A percentile compares a stretch with the other conserved stretches of the same genome.
Evolutionary conservation across 495 filamentous ascomycete genomes (phyloP).

Genomic region (Penicillium macrosclerotiorum): DNA sequence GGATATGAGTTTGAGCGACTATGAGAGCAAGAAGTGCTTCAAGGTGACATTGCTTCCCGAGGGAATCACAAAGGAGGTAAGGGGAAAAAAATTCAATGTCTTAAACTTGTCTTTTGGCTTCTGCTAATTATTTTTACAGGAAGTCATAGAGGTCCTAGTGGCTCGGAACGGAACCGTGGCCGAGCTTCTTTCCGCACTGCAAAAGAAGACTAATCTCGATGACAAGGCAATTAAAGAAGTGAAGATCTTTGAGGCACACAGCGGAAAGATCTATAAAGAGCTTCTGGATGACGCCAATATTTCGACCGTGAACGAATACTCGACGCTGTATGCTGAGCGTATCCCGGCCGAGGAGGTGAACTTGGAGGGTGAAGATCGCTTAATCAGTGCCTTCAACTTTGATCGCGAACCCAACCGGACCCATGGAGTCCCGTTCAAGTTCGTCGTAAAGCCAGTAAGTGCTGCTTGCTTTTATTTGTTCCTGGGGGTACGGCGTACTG

Average conservation of each 20-base stretch:
- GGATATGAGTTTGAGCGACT: constrained; percentile 88
- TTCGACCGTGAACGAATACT: constrained; percentile 77
- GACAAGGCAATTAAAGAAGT: constrained; percentile 68
- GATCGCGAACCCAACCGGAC: constrained; percentile 77
- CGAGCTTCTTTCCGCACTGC: constrained; percentile 70
- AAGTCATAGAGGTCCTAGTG: constrained; percentile 72
- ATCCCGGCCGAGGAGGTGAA: constrained; percentile 77
- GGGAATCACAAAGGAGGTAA: constrained; percentile 84
- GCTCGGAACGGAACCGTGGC: constrained; percentile 74
- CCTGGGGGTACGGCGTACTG: constrained; percentile 13
- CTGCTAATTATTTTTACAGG: constrained; percentile 20
- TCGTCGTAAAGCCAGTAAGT: constrained; percentile 79
- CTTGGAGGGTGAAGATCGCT: constrained; percentile 52
- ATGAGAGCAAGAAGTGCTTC: constrained; percentile 83
- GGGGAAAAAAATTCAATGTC: too few relatives aligned
- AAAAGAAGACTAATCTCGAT: constrained; percentile 75
- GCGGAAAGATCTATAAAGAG: constrained; percentile 76
- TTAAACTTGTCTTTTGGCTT: too few relatives aligned
- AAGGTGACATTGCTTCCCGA: constrained; percentile 84
- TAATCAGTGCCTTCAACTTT: constrained; percentile 85
- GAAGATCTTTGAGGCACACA: constrained; percentile 75
- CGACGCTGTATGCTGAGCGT: constrained; percentile 73
- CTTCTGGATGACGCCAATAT: constrained; percentile 63
- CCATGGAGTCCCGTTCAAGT: constrained; percentile 86
- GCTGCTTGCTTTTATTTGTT: neutral